Evolutionary conservation across 805 yeast species (phyloP), one percentile per base, ranked within the genome.

Genomic region (Zygoascus biomembranicola): DNA sequence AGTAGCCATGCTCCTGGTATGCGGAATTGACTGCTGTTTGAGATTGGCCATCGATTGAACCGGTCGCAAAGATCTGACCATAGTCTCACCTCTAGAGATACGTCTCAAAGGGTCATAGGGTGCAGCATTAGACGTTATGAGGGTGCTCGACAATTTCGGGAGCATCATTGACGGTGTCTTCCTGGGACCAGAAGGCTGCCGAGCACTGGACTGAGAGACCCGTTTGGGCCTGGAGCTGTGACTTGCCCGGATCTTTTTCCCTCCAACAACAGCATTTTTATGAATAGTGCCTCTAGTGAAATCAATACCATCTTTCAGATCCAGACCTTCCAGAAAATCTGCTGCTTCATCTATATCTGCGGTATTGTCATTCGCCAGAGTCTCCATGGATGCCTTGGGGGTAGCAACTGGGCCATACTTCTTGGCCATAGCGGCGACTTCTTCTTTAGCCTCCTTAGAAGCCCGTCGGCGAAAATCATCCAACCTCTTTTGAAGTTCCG

Each of bases 41-140:
- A 57, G 31, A 26, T 52, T 50, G 20, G 52, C 52, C 60, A 59
- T 53, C 11, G 62, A 61, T 37, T 61, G 63, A 5, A 55, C 59
- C 1, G 62, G 52, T n/a, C 63, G 51, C 26, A 61, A 49, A 2
- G 49, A 43, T 20, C 51, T 19, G 3, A 19, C 51, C 18, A 41
- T 10, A 31, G 18, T 5, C 9, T 46, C 37, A 11, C 35, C 35
- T 13, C 35, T 23, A 18, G 47, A 39, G 44, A 49, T 10, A 44
- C n/a, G 37, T 26, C 44, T 35, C 6, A 14, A 20, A 43, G 23
- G 16, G 23, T 35, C 49, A 35, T 31, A 35, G 32, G 5, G 16
- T 26, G 39, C 42, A 16, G 23, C 42, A 20, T 28, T 16, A n/a
- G 42, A 11, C 23, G n/a, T 9, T 13, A n/a, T 8, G 10, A 35